Conservation (phyloP, 164 flowering plant genomes). For the Umbilicus rupestris region DNA sequence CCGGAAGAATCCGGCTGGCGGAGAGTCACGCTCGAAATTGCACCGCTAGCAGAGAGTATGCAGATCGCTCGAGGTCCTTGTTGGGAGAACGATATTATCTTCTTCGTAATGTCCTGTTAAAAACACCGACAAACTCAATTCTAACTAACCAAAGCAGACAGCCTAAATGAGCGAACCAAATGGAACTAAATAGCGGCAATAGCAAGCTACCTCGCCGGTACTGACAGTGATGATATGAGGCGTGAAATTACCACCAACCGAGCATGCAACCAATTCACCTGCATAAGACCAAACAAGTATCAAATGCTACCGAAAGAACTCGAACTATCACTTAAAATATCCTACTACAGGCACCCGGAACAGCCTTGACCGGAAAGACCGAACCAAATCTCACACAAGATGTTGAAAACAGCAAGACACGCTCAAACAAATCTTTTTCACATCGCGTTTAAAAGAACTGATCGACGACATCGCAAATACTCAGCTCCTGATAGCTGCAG, state of each 20-base stretch:
- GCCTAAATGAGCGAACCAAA: too few relatives aligned
- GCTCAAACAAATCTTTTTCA: too few relatives aligned
- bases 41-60: conserved; percentile 79
- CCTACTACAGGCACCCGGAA: neutral
- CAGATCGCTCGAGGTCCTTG: conserved; percentile 71
- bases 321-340: neutral
- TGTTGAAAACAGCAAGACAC: too few relatives aligned
- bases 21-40: conserved; percentile 72
- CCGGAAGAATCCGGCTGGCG: conserved; percentile 85
- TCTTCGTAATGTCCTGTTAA: conserved; percentile 70
- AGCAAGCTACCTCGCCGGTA: conserved; percentile 41
- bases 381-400: too few relatives aligned
- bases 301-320: neutral
- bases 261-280: conserved; percentile 28
- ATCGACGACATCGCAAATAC: too few relatives aligned
- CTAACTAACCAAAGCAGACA: neutral
- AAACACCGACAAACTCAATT: neutral
- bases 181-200: too few relatives aligned
- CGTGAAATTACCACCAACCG: conserved; percentile 42
- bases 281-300: conserved; percentile 11
- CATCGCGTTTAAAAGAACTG: too few relatives aligned
- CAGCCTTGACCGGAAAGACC: too few relatives aligned
- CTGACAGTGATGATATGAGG: conserved; percentile 46
- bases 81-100: conserved; percentile 53
- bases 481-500: too few relatives aligned